phyloP scores from a whole-genome alignment of 225 moss, liverwort and hornwort species.

The Straminergon stramineum region DNA sequence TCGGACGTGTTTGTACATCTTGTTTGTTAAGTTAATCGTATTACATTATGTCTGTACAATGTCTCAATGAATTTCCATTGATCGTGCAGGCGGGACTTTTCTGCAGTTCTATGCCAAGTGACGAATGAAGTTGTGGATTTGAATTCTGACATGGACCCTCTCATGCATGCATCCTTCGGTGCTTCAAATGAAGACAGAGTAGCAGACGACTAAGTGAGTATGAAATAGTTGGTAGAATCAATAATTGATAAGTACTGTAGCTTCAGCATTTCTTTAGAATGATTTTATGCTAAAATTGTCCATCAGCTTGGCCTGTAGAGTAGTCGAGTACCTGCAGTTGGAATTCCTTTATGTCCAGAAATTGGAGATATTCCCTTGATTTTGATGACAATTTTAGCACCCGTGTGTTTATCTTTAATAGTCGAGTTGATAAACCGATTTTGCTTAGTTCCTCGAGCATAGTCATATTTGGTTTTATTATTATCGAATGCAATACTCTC shows the following conservation, averaged over 20 bases:
- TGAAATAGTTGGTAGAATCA: neutral
- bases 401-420: neutral
- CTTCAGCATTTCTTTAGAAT: neutral
- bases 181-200: neutral
- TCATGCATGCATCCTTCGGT: neutral
- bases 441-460: neutral
- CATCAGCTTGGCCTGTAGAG: conserved; percentile 16
- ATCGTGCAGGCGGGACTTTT: neutral
- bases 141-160: neutral
- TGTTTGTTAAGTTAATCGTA: neutral
- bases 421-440: neutral
- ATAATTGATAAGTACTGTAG: neutral
- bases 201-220: neutral
- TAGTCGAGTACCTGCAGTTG: conserved; percentile 2
- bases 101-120: neutral
- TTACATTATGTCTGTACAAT: too few relatives aligned
- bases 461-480: neutral
- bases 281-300: conserved; percentile 4
- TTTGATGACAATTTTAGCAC: neutral
- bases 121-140: neutral
- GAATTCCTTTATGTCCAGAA: neutral
- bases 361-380: neutral
- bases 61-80: neutral
- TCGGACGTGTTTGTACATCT: neutral
- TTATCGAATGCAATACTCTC: neutral